Conservation (phyloP, 192 early-diverging fungal species). For the Jimgerdemannia lactiflua region DNA sequence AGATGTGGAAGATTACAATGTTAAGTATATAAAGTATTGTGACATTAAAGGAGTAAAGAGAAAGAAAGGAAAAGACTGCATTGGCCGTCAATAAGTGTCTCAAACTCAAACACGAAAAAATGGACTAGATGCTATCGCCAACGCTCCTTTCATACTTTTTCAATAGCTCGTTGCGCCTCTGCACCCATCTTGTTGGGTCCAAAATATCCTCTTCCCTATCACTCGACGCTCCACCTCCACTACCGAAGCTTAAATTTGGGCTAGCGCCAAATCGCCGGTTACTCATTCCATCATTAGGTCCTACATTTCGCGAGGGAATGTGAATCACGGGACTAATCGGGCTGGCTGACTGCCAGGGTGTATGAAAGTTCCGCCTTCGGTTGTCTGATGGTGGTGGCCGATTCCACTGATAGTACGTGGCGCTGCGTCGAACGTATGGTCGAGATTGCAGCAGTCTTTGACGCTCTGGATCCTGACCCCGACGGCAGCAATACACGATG, state of each 20-base stretch:
- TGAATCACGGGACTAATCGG: background rate
- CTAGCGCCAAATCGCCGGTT: background rate
- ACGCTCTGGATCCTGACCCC: background rate
- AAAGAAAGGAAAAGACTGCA: no score
- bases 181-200: background rate
- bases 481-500: background rate
- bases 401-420: background rate
- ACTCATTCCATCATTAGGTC: background rate
- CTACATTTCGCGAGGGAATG: background rate
- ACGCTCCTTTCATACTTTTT: background rate
- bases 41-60: no score
- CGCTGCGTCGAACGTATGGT: background rate
- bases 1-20: no score
- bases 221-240: background rate
- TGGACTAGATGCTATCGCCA: background rate
- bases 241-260: background rate
- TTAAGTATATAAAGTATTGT: no score
- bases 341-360: background rate
- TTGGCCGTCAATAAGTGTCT: no score
- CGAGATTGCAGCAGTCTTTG: background rate
- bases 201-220: background rate
- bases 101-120: no score
- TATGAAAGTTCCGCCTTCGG: background rate
- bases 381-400: background rate
- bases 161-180: background rate